Evolutionary conservation across 192 early-diverging fungal genomes (phyloP).

Genomic region (Endogone sp.): DNA sequence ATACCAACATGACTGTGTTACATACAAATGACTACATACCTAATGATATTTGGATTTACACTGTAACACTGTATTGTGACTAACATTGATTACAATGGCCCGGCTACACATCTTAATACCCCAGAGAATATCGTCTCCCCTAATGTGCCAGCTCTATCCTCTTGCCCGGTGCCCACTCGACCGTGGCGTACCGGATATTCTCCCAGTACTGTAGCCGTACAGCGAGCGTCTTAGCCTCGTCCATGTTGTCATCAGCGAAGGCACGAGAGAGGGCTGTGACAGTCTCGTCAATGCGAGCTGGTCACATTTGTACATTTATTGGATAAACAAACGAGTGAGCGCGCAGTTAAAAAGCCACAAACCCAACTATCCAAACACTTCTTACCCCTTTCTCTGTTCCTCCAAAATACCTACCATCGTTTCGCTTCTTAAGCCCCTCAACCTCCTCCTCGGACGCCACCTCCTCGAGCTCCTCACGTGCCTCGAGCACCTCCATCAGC

Average conservation of each 20-base stretch:
- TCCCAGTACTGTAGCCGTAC: slow-evolving; percentile 78
- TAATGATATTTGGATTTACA: no score
- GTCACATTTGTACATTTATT: not conserved
- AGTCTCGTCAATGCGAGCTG: slow-evolving; percentile 47
- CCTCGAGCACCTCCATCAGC: slow-evolving; percentile 83
- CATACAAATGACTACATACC: no score
- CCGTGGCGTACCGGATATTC: slow-evolving; percentile 48
- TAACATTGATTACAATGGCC: no score
- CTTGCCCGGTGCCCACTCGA: slow-evolving; percentile 58
- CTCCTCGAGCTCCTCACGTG: slow-evolving; percentile 71
- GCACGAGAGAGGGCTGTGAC: slow-evolving; percentile 40
- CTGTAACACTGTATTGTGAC: no score
- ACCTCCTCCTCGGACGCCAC: slow-evolving; percentile 60
- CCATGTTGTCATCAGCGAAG: slow-evolving; percentile 51
- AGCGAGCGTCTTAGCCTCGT: slow-evolving; percentile 56
- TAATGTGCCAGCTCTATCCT: slow-evolving; percentile 50
- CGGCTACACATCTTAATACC: no score
- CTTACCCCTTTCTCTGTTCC: not conserved
- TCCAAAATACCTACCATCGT: slow-evolving; percentile 46
- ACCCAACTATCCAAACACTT: not conserved
- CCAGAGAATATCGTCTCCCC: no score
- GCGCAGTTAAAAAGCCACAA: not conserved
- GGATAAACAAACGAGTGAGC: not conserved
- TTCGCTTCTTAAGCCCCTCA: slow-evolving; percentile 50
- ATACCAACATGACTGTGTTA: no score